Conservation (phyloP, 768 basidiomycete species). For the Pilatotrama ljubarskyi region DNA sequence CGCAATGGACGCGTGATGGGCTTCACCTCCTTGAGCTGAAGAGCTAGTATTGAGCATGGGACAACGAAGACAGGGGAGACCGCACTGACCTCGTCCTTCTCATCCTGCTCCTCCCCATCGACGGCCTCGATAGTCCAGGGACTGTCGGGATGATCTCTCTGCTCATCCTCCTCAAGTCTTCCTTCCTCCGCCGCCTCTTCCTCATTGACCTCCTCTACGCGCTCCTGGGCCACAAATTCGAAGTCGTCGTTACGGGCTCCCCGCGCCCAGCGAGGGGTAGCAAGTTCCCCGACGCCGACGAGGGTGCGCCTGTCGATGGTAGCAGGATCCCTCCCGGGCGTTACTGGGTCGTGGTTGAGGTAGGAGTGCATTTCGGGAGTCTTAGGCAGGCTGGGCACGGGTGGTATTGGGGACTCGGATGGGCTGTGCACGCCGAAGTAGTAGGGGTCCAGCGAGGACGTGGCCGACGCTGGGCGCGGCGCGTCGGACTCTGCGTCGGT, state of each 20-base stretch:
- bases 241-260: conserved; percentile 40
- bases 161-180: conserved; percentile 34
- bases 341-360: conserved; percentile 51
- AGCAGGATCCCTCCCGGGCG: conserved; percentile 76
- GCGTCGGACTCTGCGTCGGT: conserved; percentile 47
- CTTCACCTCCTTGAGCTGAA: conserved; percentile 42
- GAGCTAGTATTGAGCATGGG: background rate
- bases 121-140: conserved; percentile 89
- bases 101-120: conserved; percentile 79
- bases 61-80: conserved; percentile 10
- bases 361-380: conserved; percentile 60
- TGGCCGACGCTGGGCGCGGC: conserved; percentile 72
- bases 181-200: conserved; percentile 31
- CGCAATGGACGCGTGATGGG: conserved; percentile 53
- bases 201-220: conserved; percentile 36
- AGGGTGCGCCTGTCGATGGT: conserved; percentile 83
- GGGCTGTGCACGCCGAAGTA: conserved; percentile 78
- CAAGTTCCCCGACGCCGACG: conserved; percentile 92
- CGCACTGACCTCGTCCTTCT: conserved; percentile 60
- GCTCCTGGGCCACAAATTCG: conserved; percentile 32
- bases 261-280: conserved; percentile 92
- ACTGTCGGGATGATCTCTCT: conserved; percentile 66
- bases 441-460: conserved; percentile 85
- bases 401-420: conserved; percentile 62
- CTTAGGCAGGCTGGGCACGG: conserved; percentile 45